These are phyloP conservation scores for Emmonsiellopsis sp. DNA, from an alignment of 2,329 filamentous ascomycete species.

Conservation along the genomic window DNA sequence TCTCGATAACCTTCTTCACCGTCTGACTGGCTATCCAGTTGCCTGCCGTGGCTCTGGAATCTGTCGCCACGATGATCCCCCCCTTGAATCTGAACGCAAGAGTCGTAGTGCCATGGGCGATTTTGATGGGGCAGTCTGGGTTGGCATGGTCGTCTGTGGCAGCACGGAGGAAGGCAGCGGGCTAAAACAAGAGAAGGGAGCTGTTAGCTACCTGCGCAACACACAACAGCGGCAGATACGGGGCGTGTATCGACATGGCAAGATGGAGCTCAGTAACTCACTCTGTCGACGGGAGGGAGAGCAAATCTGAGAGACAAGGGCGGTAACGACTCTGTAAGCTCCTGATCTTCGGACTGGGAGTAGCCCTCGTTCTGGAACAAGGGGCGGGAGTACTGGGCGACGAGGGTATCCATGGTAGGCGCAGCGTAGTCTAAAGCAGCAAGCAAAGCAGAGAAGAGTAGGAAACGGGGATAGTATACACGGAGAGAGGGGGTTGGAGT, in stretches of 20 bases:
- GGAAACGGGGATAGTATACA: constrained; percentile 2
- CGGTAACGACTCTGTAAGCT: constrained; percentile 61
- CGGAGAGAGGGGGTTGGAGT: background rate
- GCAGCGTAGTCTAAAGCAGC: background rate
- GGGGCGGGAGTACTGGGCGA: constrained; percentile 81
- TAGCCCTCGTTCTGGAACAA: constrained; percentile 64
- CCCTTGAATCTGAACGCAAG: constrained; percentile 97
- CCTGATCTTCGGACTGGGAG: constrained; percentile 63
- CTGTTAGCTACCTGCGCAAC: background rate
- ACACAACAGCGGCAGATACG: background rate
- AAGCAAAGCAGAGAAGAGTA: background rate
- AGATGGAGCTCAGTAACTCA: constrained; percentile 29
- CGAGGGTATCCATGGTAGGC: constrained; percentile 72
- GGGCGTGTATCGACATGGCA: background rate
- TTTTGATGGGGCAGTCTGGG: constrained; percentile 96
- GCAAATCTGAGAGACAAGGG: constrained; percentile 86
- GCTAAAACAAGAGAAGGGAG: constrained; percentile 46
- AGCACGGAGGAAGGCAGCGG: constrained; percentile 88
- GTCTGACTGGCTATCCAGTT: constrained; percentile 99
- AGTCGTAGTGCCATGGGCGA: constrained; percentile 96
- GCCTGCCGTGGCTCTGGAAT: constrained; percentile 92
- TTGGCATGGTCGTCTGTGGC: constrained; percentile 97
- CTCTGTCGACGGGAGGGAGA: constrained; percentile 84
- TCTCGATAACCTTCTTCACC: constrained; percentile 99
- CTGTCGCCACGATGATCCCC: constrained; percentile 95